These are phyloP conservation scores for Papiliotrema fonsecae DNA, from an alignment of 1,284 basidiomycete genomes.

Conservation along the genomic window DNA sequence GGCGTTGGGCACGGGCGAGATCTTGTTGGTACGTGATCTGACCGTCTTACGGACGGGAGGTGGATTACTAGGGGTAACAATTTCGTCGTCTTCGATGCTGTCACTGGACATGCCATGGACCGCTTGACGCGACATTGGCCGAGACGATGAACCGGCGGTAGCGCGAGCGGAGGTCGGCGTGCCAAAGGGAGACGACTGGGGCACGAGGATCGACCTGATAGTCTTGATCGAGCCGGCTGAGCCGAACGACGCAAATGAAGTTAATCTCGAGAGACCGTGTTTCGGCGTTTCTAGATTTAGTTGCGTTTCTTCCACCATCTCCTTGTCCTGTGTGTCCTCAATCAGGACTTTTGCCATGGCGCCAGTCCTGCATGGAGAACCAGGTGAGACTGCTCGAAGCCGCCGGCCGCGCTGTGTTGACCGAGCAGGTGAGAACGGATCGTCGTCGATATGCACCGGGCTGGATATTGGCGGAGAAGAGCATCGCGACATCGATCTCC, in stretches of 20 bases:
- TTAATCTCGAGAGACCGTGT: no score
- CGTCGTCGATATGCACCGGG: not conserved
- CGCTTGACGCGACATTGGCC: not conserved
- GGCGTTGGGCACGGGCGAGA: not conserved
- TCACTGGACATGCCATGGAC: slow-evolving; percentile 34
- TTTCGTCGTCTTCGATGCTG: slow-evolving; percentile 27
- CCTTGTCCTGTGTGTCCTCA: not conserved
- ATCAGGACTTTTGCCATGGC: not conserved
- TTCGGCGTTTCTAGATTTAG: not conserved
- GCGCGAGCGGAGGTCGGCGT: not conserved
- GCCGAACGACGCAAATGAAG: no score
- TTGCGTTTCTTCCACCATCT: not conserved
- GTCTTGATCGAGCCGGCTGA: not conserved
- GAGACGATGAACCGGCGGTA: no score
- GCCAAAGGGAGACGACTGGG: not conserved
- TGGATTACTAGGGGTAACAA: slow-evolving; percentile 19
- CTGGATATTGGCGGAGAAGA: not conserved
- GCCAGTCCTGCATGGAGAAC: not conserved
- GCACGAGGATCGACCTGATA: not conserved
- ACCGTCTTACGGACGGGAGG: not conserved
- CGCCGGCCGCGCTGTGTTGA: not conserved
- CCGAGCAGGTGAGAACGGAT: not conserved
- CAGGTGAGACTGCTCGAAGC: not conserved
- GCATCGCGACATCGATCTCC: not conserved
- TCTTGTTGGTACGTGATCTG: not conserved